Evolutionary conservation across 163 green algal genomes (phyloP), one percentile per base, ranked within the genome.

Genomic region (Botryococcus braunii): DNA sequence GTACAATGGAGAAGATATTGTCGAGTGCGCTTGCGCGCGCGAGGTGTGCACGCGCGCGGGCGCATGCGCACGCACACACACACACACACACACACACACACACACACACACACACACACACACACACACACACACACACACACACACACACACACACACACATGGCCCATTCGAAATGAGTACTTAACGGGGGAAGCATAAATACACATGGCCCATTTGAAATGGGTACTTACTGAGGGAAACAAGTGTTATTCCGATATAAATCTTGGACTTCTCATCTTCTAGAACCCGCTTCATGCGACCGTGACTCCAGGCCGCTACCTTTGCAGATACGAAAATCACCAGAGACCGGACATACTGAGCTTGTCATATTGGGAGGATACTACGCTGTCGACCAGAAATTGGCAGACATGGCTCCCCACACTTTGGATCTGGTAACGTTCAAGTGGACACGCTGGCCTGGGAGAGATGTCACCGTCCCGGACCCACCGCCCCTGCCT

Each of bases 351-450:
- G 65, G 49, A 1, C 61, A 56, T 47, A 59, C 69, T 31, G 65
- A 77, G 59, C 36, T 77, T 37, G 65, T 77, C n/a, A 29, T 72
- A 13, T 25, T 69, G 31, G 71, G 65, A 17, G 71, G 71, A 38
- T 73, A 73, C 60, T 52, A 35, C 9, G 35, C 59, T 9, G 17
- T 13, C 21, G 21, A 63, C 25, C 52, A 46, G 32, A 38, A 49
- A 32, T 50, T 77, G 60, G 58, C 47, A n/a, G 13, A 40, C 37
- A 73, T 77, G 71, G 41, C 65, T 11, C 47, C 49, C 4, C 64
- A 61, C 38, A 65, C 58, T 21, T 61, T 77, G 59, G 71, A 77
- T 40, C 65, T 76, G 13, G 32, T 49, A 47, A 72, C 57, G 17
- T 72, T 68, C 9, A 34, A 62, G 21, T 76, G 70, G 65, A n/a